Base-by-base conservation (phyloP, 441 rosid genomes). In the Lepidium campestre region DNA sequence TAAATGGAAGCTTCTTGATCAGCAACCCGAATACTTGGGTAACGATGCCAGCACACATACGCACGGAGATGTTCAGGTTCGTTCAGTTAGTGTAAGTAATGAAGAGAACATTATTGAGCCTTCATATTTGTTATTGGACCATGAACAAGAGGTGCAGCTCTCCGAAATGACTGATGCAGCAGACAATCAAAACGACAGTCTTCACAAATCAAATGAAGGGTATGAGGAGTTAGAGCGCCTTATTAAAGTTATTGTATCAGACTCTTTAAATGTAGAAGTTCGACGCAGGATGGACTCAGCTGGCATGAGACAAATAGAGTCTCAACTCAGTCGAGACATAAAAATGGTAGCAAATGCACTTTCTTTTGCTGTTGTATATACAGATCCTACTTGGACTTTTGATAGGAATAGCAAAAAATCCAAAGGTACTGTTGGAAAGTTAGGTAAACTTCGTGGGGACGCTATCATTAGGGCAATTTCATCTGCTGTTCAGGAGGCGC, bases 1-100 rank as follows among this genome's bases (percentile, higher is more conserved):
- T 67, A 84, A 88, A 62, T 92, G 98, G 98, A 90, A 82, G 79
- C 91, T 91, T 49, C 73, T 86, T 80, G 94, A 95, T 78, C 86
- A 82, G 72, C 89, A 81, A 67, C 82, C 89, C 3, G 86, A 77
- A 62, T 72, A 64, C 71, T 52, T 52, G 62, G 79, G 65, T 68
- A 79, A 81, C 57, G 54, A 76, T 68, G 45, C 72, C 67, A 41
- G 34, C 53, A 74, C 67, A 58, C 76, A 31, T 48, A 62, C 50
- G 19, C 71, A 76, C 47, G 18, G 54, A 71, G 62, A 67, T 36
- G 65, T 52, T 66, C 75, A 66, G 52, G 63, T 54, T 56, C 66
- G 39, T 62, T 74, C 82, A 41, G 45, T 73, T n/a, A 53, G 78
- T 67, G 76, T 62, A 63, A 67, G 77, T 41, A 53, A 75, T 59